Evolutionary conservation across 495 filamentous ascomycete species (phyloP).

Genomic region (Penicillium pancosmium): DNA sequence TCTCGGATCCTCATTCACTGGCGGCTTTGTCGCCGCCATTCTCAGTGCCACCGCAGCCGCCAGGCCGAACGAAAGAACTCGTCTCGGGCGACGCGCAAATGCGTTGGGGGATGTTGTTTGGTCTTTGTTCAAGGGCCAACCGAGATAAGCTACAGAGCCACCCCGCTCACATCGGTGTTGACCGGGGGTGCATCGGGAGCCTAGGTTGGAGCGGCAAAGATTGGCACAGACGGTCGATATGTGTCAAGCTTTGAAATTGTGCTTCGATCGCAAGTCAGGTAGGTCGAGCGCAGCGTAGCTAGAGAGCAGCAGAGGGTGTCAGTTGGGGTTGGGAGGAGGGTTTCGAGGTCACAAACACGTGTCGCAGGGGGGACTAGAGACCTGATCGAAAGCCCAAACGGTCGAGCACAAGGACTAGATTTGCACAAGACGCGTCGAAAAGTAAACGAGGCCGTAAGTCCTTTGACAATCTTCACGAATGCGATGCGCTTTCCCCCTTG

Average conservation of each 20-base stretch:
- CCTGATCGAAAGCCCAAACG: slow-evolving; percentile 28
- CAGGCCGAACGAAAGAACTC: slow-evolving; percentile 38
- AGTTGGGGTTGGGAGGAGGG: slow-evolving; percentile 14
- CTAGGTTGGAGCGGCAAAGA: slow-evolving; percentile 4
- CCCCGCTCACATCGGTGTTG: slow-evolving; percentile 36
- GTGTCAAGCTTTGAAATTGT: background rate
- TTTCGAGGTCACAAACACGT: slow-evolving; percentile 26
- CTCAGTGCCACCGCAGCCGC: slow-evolving; percentile 47
- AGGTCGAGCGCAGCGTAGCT: slow-evolving; percentile 26
- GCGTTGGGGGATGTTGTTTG: slow-evolving; percentile 3
- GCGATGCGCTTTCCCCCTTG: slow-evolving; percentile 42
- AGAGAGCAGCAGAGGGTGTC: slow-evolving; percentile 19
- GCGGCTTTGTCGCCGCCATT: slow-evolving; percentile 54
- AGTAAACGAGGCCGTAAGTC: slow-evolving; percentile 31
- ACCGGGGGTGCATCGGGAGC: slow-evolving; percentile 32
- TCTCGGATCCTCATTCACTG: slow-evolving; percentile 42
- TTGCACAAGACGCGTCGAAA: slow-evolving; percentile 41
- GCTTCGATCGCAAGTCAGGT: slow-evolving; percentile 6
- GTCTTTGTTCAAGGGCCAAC: slow-evolving; percentile 17
- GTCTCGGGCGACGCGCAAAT: slow-evolving; percentile 10
- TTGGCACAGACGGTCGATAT: background rate
- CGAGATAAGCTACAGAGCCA: slow-evolving; percentile 29
- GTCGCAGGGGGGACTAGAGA: slow-evolving; percentile 20
- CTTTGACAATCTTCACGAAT: slow-evolving; percentile 35
- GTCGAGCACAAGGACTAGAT: slow-evolving; percentile 14